phyloP scores from a whole-genome alignment of 805 yeast species.

The Sugiyamaella smithiae region DNA sequence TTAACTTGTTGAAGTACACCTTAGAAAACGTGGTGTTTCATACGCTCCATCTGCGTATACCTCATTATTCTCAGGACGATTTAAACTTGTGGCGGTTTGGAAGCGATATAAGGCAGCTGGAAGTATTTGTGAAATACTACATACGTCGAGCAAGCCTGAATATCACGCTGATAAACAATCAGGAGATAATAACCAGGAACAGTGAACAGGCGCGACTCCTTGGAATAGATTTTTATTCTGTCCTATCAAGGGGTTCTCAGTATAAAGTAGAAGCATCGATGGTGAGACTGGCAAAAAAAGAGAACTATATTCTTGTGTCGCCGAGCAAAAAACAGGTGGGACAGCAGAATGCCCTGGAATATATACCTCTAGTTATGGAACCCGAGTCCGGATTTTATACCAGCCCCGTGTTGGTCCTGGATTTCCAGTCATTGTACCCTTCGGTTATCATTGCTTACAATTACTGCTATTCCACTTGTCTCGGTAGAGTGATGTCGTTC shows the following conservation, averaged over 20 bases:
- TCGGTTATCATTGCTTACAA: slow-evolving; percentile 90
- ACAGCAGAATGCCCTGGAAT: slow-evolving; percentile 79
- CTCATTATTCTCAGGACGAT: slow-evolving; percentile 51
- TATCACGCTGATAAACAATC: slow-evolving; percentile 50
- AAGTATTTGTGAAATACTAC: slow-evolving; percentile 45
- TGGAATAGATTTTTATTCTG: slow-evolving; percentile 88
- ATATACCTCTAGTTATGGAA: slow-evolving; percentile 89
- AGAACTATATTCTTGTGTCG: slow-evolving; percentile 67
- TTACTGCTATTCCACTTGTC: slow-evolving; percentile 52
- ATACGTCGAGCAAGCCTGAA: slow-evolving; percentile 44
- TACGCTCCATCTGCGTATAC: slow-evolving; percentile 62
- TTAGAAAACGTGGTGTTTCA: slow-evolving; percentile 75
- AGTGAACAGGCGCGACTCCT: slow-evolving; percentile 80
- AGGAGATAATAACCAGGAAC: slow-evolving; percentile 66
- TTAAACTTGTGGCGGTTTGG: slow-evolving; percentile 48
- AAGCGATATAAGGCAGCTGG: slow-evolving; percentile 15
- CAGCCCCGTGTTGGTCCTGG: slow-evolving; percentile 85
- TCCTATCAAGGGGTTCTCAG: slow-evolving; percentile 88
- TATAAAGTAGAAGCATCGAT: slow-evolving; percentile 87
- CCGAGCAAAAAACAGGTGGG: slow-evolving; percentile 81
- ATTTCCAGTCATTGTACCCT: slow-evolving; percentile 92
- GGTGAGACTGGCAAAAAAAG: slow-evolving; percentile 69
- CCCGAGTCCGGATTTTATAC: slow-evolving; percentile 83
- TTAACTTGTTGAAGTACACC: slow-evolving; percentile 63
- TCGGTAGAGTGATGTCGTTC: slow-evolving; percentile 36